Conservation (phyloP, 2,329 filamentous ascomycete species). For the Achaetomium macrosporum region DNA sequence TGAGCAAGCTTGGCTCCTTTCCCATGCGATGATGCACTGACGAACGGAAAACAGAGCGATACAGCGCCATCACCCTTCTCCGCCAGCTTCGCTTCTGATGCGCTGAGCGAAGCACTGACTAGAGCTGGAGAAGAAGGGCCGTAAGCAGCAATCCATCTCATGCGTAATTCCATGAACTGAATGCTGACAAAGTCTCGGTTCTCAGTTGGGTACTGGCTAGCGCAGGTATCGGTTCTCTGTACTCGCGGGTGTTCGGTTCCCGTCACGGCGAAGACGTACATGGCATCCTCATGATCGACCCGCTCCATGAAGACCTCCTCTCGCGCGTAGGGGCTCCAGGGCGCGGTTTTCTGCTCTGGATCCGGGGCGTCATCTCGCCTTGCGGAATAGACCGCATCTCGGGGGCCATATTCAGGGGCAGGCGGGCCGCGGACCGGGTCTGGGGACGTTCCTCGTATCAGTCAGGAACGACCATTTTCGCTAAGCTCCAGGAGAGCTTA, state of each 20-base stretch:
- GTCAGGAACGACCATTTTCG: slow-evolving; percentile 77
- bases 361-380: slow-evolving; percentile 77
- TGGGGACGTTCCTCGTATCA: slow-evolving; percentile 77
- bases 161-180: background rate
- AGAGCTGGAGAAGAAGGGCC: slow-evolving; percentile 76
- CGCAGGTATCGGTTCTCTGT: slow-evolving; percentile 80
- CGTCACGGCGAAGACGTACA: slow-evolving; percentile 69
- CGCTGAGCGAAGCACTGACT: slow-evolving; percentile 77
- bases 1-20: slow-evolving; percentile 24
- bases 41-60: slow-evolving; percentile 48
- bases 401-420: slow-evolving; percentile 75
- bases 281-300: slow-evolving; percentile 80
- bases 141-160: slow-evolving; percentile 2
- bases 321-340: slow-evolving; percentile 58
- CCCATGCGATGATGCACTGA: background rate
- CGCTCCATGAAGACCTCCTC: slow-evolving; percentile 82
- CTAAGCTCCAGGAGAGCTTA: slow-evolving; percentile 86
- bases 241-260: slow-evolving; percentile 85
- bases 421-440: slow-evolving; percentile 74
- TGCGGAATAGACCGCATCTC: slow-evolving; percentile 76
- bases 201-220: slow-evolving; percentile 72
- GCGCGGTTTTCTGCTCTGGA: slow-evolving; percentile 80
- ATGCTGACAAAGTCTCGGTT: background rate
- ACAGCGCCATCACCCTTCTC: slow-evolving; percentile 91
- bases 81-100: slow-evolving; percentile 87